Percentiles rank a stretch among this genome's conserved stretches.
Evolutionary conservation across 2,329 filamentous ascomycete genomes (phyloP).

Genomic region (Ophiosphaerella korrae): DNA sequence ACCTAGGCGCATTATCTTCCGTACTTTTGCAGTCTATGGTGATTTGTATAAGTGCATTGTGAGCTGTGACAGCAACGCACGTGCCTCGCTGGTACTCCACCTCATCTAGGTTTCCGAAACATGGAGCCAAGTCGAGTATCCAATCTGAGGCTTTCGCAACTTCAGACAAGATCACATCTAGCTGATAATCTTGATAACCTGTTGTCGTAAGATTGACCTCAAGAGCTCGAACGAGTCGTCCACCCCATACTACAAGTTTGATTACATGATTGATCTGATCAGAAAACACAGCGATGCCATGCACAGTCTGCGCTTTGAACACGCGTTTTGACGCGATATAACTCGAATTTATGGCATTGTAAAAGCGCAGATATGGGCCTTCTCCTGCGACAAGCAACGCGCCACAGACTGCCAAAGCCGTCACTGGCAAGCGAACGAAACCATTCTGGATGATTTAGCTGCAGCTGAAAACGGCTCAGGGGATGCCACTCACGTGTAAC

Average conservation of each 20-base stretch:
- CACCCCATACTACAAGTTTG: slow-evolving; percentile 44
- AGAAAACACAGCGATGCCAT: slow-evolving; percentile 66
- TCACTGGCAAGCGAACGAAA: slow-evolving; percentile 51
- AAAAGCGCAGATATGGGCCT: slow-evolving; percentile 50
- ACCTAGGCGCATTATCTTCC: slow-evolving; percentile 11
- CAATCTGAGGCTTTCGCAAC: slow-evolving; percentile 40
- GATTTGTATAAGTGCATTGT: slow-evolving; percentile 76
- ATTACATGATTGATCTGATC: slow-evolving; percentile 22
- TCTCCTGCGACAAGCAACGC: slow-evolving; percentile 50
- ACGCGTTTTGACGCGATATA: slow-evolving; percentile 51
- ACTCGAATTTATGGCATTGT: slow-evolving; percentile 32
- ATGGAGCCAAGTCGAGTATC: slow-evolving; percentile 42
- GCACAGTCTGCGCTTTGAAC: slow-evolving; percentile 73
- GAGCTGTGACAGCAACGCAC: slow-evolving; percentile 70
- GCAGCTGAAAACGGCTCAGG: not conserved
- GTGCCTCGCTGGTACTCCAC: slow-evolving; percentile 4
- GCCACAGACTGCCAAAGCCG: slow-evolving; percentile 48
- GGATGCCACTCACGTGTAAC: slow-evolving; percentile 24
- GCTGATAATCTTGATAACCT: slow-evolving; percentile 29
- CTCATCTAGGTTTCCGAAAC: slow-evolving; percentile 15
- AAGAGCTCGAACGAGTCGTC: slow-evolving; percentile 55
- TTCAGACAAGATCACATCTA: slow-evolving; percentile 24
- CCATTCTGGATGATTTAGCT: slow-evolving; percentile 42
- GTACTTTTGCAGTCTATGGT: slow-evolving; percentile 18
- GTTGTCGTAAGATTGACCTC: slow-evolving; percentile 22